A percentile compares a stretch with the other conserved stretches of the same genome.
phyloP scores from a whole-genome alignment of 495 filamentous ascomycete genomes.

The Xylaria grammica region DNA sequence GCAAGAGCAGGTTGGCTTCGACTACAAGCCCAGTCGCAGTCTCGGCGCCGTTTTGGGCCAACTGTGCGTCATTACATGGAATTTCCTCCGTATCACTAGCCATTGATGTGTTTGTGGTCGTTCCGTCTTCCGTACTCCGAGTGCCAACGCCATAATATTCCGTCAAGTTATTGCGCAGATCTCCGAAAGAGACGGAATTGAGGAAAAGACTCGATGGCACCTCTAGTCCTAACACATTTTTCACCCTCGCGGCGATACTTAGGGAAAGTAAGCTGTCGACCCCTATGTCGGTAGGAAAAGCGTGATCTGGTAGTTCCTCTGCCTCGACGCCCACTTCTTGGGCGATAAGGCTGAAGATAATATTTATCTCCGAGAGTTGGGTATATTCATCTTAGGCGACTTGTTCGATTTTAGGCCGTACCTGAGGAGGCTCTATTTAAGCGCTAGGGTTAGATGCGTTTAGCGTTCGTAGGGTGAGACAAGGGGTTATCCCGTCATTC shows the following conservation, averaged over 20 bases:
- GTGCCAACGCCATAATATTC: constrained; percentile 34
- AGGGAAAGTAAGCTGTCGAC: constrained; percentile 55
- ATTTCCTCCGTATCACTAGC: constrained; percentile 43
- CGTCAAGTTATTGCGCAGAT: constrained; percentile 46
- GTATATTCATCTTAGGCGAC: background rate
- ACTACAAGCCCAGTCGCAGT: background rate
- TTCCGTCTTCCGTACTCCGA: constrained; percentile 18
- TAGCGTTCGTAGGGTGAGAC: constrained; percentile 25
- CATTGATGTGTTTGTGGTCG: background rate
- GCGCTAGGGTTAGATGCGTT: background rate
- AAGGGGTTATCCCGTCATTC: constrained; percentile 28
- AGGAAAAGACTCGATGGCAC: constrained; percentile 45
- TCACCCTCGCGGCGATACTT: constrained; percentile 41
- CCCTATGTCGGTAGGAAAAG: constrained; percentile 47
- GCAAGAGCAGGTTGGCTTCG: background rate
- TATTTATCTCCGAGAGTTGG: constrained; percentile 40
- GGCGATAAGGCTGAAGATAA: constrained; percentile 49
- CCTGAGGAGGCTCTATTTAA: background rate
- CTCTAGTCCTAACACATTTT: constrained; percentile 47
- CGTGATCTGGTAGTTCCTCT: constrained; percentile 51
- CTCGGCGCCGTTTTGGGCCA: constrained; percentile 28
- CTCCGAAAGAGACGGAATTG: constrained; percentile 44
- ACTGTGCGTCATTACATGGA: constrained; percentile 46
- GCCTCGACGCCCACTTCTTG: constrained; percentile 59
- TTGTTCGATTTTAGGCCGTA: background rate